A percentile compares a stretch with the other conserved stretches of the same genome.
phyloP scores from a whole-genome alignment of 257 asterid species.

The Ophiorrhiza pumila region DNA sequence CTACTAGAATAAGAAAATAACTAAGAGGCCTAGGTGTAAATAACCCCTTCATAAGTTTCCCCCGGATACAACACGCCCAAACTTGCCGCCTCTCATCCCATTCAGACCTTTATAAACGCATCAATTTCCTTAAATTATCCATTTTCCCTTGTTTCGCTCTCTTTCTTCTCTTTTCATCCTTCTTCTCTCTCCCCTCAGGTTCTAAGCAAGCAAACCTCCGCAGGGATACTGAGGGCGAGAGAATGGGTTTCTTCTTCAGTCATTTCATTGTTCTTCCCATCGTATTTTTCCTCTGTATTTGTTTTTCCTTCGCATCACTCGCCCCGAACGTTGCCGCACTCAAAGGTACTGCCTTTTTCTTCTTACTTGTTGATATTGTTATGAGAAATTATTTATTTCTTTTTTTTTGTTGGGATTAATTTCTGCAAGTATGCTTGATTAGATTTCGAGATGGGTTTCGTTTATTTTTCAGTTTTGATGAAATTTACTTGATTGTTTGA shows the following conservation, averaged over 20 bases:
- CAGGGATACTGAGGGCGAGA: constrained; percentile 5
- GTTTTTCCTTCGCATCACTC: background rate
- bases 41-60: too few species aligned
- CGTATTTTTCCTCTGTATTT: background rate
- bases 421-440: too few species aligned
- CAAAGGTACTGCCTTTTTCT: background rate
- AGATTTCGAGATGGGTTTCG: background rate
- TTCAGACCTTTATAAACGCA: background rate
- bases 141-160: background rate
- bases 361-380: background rate
- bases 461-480: background rate
- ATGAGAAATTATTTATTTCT: background rate
- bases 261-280: background rate
- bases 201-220: background rate
- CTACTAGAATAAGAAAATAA: too few species aligned
- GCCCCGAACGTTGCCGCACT: background rate
- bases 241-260: background rate
- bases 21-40: too few species aligned
- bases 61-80: too few species aligned
- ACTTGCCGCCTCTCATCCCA: too few species aligned
- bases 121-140: background rate
- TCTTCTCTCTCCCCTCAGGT: background rate
- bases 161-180: background rate
- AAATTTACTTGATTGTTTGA: background rate
- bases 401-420: too few species aligned